Base-by-base conservation (phyloP, 2,329 filamentous ascomycete species). In the Penicillium sp. region DNA sequence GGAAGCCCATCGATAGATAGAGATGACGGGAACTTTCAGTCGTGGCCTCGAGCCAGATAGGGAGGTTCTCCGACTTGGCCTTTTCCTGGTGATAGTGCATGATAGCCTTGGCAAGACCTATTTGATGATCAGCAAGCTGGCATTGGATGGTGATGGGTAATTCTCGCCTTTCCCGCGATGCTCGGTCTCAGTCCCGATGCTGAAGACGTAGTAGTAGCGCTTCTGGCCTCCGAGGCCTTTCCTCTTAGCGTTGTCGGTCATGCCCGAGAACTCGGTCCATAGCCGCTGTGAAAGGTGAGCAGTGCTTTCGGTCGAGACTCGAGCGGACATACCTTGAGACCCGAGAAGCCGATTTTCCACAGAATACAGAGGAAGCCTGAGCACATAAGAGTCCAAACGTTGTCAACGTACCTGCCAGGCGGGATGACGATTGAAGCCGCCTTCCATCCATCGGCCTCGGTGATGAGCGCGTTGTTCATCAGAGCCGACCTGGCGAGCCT, bases 41-140 rank as follows among this genome's bases (percentile, higher is more conserved):
- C 2, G 59, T 61, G 10, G 59, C 59, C 42, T 62, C 59, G 3
- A 62, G 57, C 58, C 58, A 62, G 15, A 62, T 62, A 0, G 59
- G 59, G 4, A 60, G 44, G 13, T 60, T 53, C 9, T 59, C 52
- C 4, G 41, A 24, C 33, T 53, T 49, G 1, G 58, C 59, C 3
- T 32, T 49, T 8, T 47, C 39, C 31, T 61, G 59, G 31, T 60
- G 49, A 6, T 60, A 41, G 1, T 24, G 49, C 27, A 62, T 53
- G 12, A 62, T 60, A 1, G 51, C 45, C 40, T 52, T 61, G 1
- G 58, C 58, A 24, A 61, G 51, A 2, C 59, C 59, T 62, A n/a
- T 9, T 4, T 12, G 6, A 15, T 1, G 10, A 4, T 55, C 1
- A 56, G 23, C 20, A 13, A 25, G 20, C 7, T 20, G 12, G 15